Evolutionary conservation across 2,329 filamentous ascomycete species (phyloP).

Genomic region (Cadophora malorum): DNA sequence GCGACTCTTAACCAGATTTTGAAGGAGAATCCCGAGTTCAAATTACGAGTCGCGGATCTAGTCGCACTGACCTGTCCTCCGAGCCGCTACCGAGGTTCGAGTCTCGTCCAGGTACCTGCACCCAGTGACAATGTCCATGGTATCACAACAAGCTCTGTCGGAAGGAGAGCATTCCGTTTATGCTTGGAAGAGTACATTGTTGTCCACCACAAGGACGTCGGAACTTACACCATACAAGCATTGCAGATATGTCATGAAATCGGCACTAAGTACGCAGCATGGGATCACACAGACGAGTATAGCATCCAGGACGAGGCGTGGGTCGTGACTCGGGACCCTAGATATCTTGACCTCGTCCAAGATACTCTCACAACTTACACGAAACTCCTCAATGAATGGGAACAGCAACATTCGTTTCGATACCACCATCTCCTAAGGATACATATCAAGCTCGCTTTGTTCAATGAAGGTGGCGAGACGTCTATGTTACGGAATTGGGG

Average conservation of each 20-base stretch:
- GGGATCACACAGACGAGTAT: constrained; percentile 30
- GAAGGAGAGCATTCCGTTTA: constrained; percentile 32
- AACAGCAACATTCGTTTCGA: constrained; percentile 27
- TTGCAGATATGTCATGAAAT: constrained; percentile 30
- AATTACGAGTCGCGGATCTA: constrained; percentile 34
- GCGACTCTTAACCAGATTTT: constrained; percentile 26
- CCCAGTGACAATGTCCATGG: constrained; percentile 39
- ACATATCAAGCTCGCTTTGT: constrained; percentile 32
- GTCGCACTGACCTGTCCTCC: constrained; percentile 31
- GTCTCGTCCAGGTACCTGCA: constrained; percentile 37
- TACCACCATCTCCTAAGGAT: constrained; percentile 31
- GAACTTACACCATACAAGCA: constrained; percentile 17
- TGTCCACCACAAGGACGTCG: constrained; percentile 21
- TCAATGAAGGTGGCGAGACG: constrained; percentile 24
- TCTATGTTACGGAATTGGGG: constrained; percentile 18
- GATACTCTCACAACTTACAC: constrained; percentile 16
- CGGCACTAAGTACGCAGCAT: constrained; percentile 27
- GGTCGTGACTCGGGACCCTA: constrained; percentile 26
- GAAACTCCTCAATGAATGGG: constrained; percentile 23
- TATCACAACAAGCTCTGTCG: constrained; percentile 32
- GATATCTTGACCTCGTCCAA: constrained; percentile 24
- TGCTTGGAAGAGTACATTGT: constrained; percentile 31
- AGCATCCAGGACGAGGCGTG: constrained; percentile 27
- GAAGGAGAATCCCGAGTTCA: constrained; percentile 30
- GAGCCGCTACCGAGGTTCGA: constrained; percentile 26